phyloP scores from a whole-genome alignment of 164 flowering plant species.

The Houttuynia cordata region DNA sequence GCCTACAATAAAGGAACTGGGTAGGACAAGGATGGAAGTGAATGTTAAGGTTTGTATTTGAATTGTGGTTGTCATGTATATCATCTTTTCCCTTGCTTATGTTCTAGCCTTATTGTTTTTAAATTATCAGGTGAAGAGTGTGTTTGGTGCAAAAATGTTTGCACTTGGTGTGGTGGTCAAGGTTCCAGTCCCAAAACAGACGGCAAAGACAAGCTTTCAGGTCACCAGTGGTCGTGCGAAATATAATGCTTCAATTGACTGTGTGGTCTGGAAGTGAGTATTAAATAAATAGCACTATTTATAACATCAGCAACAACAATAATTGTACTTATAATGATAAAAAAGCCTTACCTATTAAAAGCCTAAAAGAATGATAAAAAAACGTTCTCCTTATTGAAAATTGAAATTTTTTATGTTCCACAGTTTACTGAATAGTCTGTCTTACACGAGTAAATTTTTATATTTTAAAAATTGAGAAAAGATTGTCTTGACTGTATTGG shows the following conservation, averaged over 20 bases:
- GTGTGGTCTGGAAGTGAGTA: slow-evolving; percentile 99
- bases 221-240: slow-evolving; percentile 95
- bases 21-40: slow-evolving; percentile 97
- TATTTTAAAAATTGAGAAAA: too few species aligned
- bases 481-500: too few species aligned
- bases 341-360: too few species aligned
- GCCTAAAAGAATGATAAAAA: too few species aligned
- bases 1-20: slow-evolving; percentile 95
- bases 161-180: slow-evolving; percentile 98
- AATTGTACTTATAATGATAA: too few species aligned
- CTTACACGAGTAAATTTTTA: too few species aligned
- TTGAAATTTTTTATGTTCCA: too few species aligned
- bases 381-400: too few species aligned
- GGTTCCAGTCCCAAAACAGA: slow-evolving; percentile 98
- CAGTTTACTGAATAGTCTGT: too few species aligned
- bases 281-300: neutral
- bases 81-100: neutral
- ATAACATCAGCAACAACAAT: too few species aligned
- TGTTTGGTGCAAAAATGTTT: slow-evolving; percentile 98
- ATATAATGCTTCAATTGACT: slow-evolving; percentile 90
- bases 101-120: slow-evolving; percentile 6
- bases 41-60: slow-evolving; percentile 81
- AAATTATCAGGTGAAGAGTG: slow-evolving; percentile 81
- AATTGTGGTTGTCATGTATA: neutral
- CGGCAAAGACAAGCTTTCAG: slow-evolving; percentile 96